Evolutionary conservation across 352 stramenopile species (phyloP), one percentile per base, ranked within the genome.

Genomic region (Phytophthora europaea): DNA sequence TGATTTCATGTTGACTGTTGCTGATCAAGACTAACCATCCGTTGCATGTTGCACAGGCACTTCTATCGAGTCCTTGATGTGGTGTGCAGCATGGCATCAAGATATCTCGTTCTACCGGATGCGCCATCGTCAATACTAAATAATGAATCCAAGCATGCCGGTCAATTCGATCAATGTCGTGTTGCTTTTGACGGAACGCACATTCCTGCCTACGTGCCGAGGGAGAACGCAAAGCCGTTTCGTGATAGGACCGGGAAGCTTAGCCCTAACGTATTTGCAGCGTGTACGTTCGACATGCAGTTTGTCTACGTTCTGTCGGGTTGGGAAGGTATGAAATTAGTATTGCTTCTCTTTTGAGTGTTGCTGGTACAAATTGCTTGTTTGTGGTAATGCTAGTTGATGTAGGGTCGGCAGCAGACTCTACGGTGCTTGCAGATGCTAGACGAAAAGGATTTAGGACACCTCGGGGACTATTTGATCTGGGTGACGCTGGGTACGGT

Each of bases 251-350:
- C 52, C 4, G 68, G 68, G 18, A 15, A 28, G 6, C 3, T 79
- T 3, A 66, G 48, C 10, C 72, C 76, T 16, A 76, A 79, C 52
- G 67, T 79, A 6, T 68, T 76, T 38, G 67, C 55, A 22, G 72
- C 70, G 12, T 71, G 59, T 47, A 73, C 64, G 20, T 75, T 75
- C 34, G 67, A 79, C 40, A 61, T 73, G 48, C 43, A 56, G 20
- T 76, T 79, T 61, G 59, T 55, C 1, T 73, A 61, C 28, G 61
- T 79, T 8, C 18, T 73, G 20, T 34, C 57, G 16, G 71, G 71
- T 15, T 78, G 71, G 71, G 65, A 78, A 68, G 70, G 70, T 63
- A 61, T 54, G 9, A 22, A 62, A 26, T 48, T 56, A 22, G 2
- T 66, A 58, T 45, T 20, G 15, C 18, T 50, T 45, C 23, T 26